Conservation (phyloP, 768 basidiomycete species). For the Hericium rajendrae region DNA sequence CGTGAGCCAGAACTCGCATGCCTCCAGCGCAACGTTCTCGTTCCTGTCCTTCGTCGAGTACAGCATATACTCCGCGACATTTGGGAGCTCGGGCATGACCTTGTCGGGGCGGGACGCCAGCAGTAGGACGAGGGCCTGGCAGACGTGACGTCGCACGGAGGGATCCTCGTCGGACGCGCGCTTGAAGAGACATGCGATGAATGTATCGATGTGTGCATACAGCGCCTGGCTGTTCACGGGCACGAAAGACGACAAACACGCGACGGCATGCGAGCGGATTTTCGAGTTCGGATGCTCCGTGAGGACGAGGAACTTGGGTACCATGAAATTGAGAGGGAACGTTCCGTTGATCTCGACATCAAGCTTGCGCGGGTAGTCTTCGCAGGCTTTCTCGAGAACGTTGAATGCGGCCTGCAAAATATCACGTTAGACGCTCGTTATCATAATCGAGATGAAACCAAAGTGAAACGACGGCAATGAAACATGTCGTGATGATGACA, state of each 20-base stretch:
- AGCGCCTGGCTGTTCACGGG: slow-evolving; percentile 82
- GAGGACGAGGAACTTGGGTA: slow-evolving; percentile 87
- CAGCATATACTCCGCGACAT: slow-evolving; percentile 97
- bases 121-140: slow-evolving; percentile 88
- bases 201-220: slow-evolving; percentile 83
- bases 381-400: slow-evolving; percentile 89
- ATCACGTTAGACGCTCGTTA: slow-evolving; percentile 7
- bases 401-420: slow-evolving; percentile 75
- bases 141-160: slow-evolving; percentile 91
- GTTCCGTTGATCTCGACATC: slow-evolving; percentile 89
- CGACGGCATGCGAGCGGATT: slow-evolving; percentile 89
- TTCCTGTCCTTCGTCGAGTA: slow-evolving; percentile 98
- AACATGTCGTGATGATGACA: background rate
- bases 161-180: slow-evolving; percentile 90
- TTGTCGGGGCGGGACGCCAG: slow-evolving; percentile 92
- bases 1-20: slow-evolving; percentile 99
- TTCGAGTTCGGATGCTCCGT: slow-evolving; percentile 79
- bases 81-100: slow-evolving; percentile 89
- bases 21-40: slow-evolving; percentile 92
- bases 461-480: background rate
- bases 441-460: background rate
- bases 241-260: slow-evolving; percentile 91
- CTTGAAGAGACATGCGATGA: slow-evolving; percentile 90
- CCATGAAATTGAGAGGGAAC: slow-evolving; percentile 92
- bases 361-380: slow-evolving; percentile 93